phyloP scores from a whole-genome alignment of 1,139 yeast genomes.

The Diutina scorzettiae region DNA sequence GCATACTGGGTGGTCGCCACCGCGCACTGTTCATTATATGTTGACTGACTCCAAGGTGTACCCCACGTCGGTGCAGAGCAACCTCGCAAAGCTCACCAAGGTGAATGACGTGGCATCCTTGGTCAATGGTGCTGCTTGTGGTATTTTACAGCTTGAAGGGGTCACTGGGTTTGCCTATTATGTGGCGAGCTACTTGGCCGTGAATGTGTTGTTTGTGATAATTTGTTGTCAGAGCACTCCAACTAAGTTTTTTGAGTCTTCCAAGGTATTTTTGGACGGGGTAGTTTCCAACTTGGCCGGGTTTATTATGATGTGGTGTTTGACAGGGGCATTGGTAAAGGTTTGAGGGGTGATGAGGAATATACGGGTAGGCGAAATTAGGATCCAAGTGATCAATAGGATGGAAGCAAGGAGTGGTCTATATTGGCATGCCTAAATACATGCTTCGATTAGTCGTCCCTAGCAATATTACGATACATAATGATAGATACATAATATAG shows the following conservation, averaged over 20 bases:
- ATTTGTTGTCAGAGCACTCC: background rate
- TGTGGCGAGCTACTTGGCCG: background rate
- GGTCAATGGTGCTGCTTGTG: background rate
- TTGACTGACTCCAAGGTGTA: too few species aligned
- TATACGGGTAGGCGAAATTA: background rate
- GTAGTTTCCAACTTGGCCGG: background rate
- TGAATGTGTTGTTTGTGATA: background rate
- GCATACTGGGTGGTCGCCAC: too few species aligned
- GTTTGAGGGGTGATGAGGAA: background rate
- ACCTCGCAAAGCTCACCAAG: background rate
- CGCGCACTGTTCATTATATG: too few species aligned
- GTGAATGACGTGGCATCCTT: constrained; percentile 4
- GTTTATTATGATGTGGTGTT: constrained; percentile 6
- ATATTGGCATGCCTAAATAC: too few species aligned
- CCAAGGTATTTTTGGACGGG: background rate
- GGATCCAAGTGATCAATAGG: constrained; percentile 17
- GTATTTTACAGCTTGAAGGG: constrained; percentile 4
- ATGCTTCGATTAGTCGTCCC: too few species aligned
- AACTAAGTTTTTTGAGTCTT: background rate
- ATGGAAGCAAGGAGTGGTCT: too few species aligned
- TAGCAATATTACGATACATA: too few species aligned
- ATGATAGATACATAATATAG: too few species aligned
- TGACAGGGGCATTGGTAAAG: constrained; percentile 4
- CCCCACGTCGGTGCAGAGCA: background rate
- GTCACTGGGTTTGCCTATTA: background rate